Evolutionary conservation across 257 asterid species (phyloP), one percentile per base, ranked within the genome.

Genomic region (Gentiana straminea): DNA sequence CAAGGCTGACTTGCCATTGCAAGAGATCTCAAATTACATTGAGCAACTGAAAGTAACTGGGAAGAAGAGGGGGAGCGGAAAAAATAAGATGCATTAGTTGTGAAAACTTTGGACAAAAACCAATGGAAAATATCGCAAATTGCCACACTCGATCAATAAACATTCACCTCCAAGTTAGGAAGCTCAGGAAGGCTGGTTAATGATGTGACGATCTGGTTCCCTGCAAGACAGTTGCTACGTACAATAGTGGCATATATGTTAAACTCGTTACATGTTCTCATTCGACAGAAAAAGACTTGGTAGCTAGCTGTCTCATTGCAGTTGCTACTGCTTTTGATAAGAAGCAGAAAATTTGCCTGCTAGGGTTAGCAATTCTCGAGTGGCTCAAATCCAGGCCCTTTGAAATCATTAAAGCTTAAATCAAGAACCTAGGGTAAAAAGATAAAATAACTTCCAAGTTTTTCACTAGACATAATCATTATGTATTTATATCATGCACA

Each of bases 1-100:
- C 94, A 93, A 70, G 98, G 98, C 71, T 91, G 98, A 81, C 97
- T 79, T 11, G 98, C 86, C 98, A 91, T 91, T 65, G 93, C 80
- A 62, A 91, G 86, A 47, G 98, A 87, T 72, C 85, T 91, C 64
- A 91, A 74, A 79, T 91, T 91, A 77, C 87, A 87, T 76, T 91
- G 98, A 49, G 98, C 98, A 68, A 91, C 94, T 41, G 98, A 91
- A 61, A 91, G 93, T 73, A 91, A 91, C 98, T 91, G 88, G 59
- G 67, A 57, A 38, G 62, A 60, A 60, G 58, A 51, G 60, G 34
- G 61, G 12, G 12, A 58, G 5, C 55, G 24, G 24, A 15, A n/a
- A 11, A 41, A 72, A 11, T 58, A 61, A 41, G 34, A n/a, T 44
- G 43, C 43, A 60, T 59, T 35, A 54, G 66, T 34, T 37, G 55